Evolutionary conservation across 257 asterid genomes (phyloP).

Genomic region (Linaria vulgaris): DNA sequence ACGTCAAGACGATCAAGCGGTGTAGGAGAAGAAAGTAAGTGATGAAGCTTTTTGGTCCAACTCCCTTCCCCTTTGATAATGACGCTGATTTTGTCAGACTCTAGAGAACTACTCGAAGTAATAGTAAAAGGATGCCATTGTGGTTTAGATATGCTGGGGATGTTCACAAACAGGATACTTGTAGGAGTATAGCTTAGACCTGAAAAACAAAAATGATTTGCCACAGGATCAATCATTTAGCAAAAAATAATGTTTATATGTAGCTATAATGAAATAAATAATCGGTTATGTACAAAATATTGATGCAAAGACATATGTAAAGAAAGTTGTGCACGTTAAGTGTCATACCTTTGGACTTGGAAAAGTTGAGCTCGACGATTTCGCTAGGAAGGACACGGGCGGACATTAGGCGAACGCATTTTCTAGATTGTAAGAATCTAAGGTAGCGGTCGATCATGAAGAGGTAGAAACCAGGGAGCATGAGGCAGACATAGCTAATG

Average conservation of each 20-base stretch:
- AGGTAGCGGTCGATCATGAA: constrained; percentile 72
- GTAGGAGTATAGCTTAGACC: constrained; percentile 67
- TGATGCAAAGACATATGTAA: too few species aligned
- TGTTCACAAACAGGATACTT: constrained; percentile 69
- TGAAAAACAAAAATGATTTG: constrained; percentile 20
- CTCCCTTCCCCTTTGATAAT: constrained; percentile 70
- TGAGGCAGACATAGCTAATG: constrained; percentile 41
- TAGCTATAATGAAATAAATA: too few species aligned
- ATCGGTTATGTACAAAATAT: too few species aligned
- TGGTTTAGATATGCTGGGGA: constrained; percentile 70
- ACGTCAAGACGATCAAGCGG: constrained; percentile 51
- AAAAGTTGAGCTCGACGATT: constrained; percentile 70
- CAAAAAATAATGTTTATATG: too few species aligned
- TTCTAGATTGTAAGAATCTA: constrained; percentile 72
- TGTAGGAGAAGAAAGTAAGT: constrained; percentile 60
- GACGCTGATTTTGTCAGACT: constrained; percentile 65
- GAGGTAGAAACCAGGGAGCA: constrained; percentile 88
- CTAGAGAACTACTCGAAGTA: constrained; percentile 66
- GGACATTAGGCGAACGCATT: constrained; percentile 52
- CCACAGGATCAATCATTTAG: too few species aligned
- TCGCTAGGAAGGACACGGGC: constrained; percentile 62
- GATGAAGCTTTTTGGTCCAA: constrained; percentile 71
- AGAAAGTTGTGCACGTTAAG: too few species aligned
- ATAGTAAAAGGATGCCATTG: constrained; percentile 97
- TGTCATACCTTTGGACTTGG: constrained; percentile 52